Base-by-base conservation (phyloP, 768 basidiomycete species). In the Cystofilobasidium capitatum region DNA sequence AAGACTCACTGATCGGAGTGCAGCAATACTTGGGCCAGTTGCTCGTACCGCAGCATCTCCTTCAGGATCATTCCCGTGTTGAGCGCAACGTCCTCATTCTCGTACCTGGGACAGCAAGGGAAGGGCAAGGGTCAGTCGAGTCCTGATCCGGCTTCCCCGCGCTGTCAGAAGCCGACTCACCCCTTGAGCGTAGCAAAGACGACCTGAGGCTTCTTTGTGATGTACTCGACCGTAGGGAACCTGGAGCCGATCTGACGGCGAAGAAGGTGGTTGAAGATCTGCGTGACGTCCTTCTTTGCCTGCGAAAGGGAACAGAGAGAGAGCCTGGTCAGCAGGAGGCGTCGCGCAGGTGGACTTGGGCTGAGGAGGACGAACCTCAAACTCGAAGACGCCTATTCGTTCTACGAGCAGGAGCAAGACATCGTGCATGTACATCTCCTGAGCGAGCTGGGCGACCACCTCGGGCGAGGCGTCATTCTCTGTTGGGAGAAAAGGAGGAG, bases 31-130 rank as follows among this genome's bases (percentile, higher is more conserved):
- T 92, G 90, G 51, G 87, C 86, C 29, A 99, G 79, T 59, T 88
- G 85, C 75, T 99, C 96, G 75, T 96, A 89, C 71, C 88, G 83
- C 71, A 99, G 79, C 89, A 98, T 97, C 79, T 98, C 96, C 74
- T 90, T 89, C 59, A 99, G 80, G 66, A 98, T 88, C 91, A 96
- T 94, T 12, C 96, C 94, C 0, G 94, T 97, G 73, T 99, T 99
- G 67, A 99, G 82, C 12, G 93, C 92, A 64, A 98, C 82, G 69
- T 98, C 94, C 76, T 97, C 90, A 73, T 96, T 92, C 79, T 87
- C 86, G 75, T 99, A 99, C 9, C 93, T 80, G 70, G 1, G 58
- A 24, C 24, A 47, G 59, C 3, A 26, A 58, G 31, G 26, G 55
- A n/a, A n/a, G n/a, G n/a, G n/a, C n/a, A n/a, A n/a, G n/a, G n/a